These are phyloP conservation scores for Fusarium sp. DNA, from an alignment of 2,329 filamentous ascomycete species.

Conservation along the genomic window DNA sequence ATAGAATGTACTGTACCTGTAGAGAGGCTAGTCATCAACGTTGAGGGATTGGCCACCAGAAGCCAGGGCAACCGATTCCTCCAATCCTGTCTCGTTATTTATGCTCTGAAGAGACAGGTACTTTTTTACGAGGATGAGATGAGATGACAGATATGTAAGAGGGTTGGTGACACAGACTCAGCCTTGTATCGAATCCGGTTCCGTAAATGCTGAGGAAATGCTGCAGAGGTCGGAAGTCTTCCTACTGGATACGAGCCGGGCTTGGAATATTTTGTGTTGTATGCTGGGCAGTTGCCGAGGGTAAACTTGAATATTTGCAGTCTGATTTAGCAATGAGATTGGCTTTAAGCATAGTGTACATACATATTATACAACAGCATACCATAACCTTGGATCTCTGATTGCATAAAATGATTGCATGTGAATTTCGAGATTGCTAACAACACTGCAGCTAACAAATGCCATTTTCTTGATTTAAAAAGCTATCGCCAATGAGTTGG, in stretches of 20 bases:
- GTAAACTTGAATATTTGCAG: not conserved
- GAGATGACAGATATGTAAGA: constrained; percentile 9
- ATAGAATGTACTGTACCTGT: constrained; percentile 13
- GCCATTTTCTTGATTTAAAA: not conserved
- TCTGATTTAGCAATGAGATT: not conserved
- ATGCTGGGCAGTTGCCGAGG: not conserved
- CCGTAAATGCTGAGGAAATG: not conserved
- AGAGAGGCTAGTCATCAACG: constrained; percentile 18
- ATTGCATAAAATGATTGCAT: not conserved
- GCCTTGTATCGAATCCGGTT: constrained; percentile 22
- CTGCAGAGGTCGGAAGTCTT: constrained; percentile 30
- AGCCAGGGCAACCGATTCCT: constrained; percentile 28
- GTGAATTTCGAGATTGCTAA: not conserved
- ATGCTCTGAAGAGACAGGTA: constrained; percentile 13
- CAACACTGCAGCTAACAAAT: not conserved
- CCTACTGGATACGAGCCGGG: constrained; percentile 26
- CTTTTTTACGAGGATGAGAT: constrained; percentile 7
- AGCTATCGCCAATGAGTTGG: not conserved
- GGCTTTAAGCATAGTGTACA: not conserved
- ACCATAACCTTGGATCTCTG: not conserved
- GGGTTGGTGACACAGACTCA: constrained; percentile 36
- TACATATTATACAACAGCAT: not conserved
- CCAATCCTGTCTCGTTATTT: constrained; percentile 30
- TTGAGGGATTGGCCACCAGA: constrained; percentile 38
- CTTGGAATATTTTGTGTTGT: constrained; percentile 3